Evolutionary conservation across 2,329 filamentous ascomycete species (phyloP), one percentile per base, ranked within the genome.

Genomic region (Zasmidium citrigriseum): DNA sequence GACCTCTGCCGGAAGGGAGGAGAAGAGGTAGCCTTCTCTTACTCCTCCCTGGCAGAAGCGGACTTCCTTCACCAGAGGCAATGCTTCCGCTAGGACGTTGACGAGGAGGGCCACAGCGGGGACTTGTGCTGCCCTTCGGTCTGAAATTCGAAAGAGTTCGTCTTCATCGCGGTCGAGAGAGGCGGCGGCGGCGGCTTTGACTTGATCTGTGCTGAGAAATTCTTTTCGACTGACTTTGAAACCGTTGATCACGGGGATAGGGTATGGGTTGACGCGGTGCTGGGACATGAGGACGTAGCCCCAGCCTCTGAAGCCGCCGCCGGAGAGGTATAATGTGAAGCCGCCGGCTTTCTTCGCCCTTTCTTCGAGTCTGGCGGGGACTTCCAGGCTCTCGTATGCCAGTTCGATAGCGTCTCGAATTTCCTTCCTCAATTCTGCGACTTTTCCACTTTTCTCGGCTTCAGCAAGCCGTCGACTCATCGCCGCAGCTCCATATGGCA

Each of bases 31-130:
- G 0, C 93, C 93, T 74, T 96, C 92, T 44, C 92, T 82, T 61
- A 96, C 93, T 7, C 92, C 93, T 20, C 93, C 91, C 66, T 91
- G 88, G 70, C 91, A 96, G 75, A 96, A 97, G 0, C 88, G 88
- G 2, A 93, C 89, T 22, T 84, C 82, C 46, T 85, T 84, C 64
- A 96, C 88, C 46, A 81, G 81, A 3, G 89, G 89, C 1, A 96
- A 81, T 0, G 86, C 84, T 44, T 83, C 78, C 27, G 88, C 80
- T 16, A 97, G 83, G 18, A 89, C 87, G 27, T 88, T 85, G n/a
- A 96, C 85, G 3, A 96, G 85, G 25, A 90, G 86, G 0, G 87
- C 86, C 27, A 96, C 91, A 25, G 93, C 91, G 1, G 91, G 89
- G 44, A 96, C 92, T 73, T 97, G 93, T 12, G 82, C 80, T 10